Base-by-base conservation (phyloP, 2,329 filamentous ascomycete species). In the Cryphonectria carpinicola region DNA sequence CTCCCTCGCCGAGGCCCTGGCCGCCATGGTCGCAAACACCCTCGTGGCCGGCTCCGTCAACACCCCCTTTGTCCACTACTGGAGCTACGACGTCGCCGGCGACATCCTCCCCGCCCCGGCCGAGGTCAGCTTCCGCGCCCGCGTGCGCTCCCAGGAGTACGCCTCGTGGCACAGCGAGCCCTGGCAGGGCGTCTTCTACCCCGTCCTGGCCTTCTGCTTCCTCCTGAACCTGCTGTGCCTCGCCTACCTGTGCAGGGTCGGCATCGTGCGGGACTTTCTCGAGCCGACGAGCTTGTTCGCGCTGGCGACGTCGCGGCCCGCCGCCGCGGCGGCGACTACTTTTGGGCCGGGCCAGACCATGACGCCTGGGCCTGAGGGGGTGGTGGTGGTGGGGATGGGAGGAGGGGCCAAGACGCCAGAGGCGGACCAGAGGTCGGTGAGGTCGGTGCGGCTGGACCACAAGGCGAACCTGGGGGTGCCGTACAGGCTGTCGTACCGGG, bases 211-310 rank as follows among this genome's bases (percentile, higher is more conserved):
- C 1, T 79, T 89, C 19, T 89, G 92, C 1, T 92, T 94, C 75
- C 73, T 87, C 35, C 88, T 92, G 75, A 94, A 93, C 77, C 71
- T 90, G 37, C 81, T 90, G 54, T 92, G 91, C 70, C 81, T 93
- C 0, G 76, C 82, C 2, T 94, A 93, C 79, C 76, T 87, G 63
- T 83, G 86, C 73, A 77, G 82, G 7, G 82, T 82, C 0, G 87
- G 88, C 0, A 85, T 93, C 32, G 88, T 95, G 10, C 94, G 91
- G 0, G 93, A 95, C 80, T 94, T 92, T 76, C 92, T 90, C 0
- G 92, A 95, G 76, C 91, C 92, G 0, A 88, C 91, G 68, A 94
- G 94, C 76, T 81, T 94, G 2, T 94, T 95, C 75, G 84, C 89
- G 0, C 80, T 94, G 0, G 90, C 92, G 1, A 83, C 95, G 67